phyloP scores from a whole-genome alignment of 2,329 filamentous ascomycete genomes.

The Trichoderma pleuroti region DNA sequence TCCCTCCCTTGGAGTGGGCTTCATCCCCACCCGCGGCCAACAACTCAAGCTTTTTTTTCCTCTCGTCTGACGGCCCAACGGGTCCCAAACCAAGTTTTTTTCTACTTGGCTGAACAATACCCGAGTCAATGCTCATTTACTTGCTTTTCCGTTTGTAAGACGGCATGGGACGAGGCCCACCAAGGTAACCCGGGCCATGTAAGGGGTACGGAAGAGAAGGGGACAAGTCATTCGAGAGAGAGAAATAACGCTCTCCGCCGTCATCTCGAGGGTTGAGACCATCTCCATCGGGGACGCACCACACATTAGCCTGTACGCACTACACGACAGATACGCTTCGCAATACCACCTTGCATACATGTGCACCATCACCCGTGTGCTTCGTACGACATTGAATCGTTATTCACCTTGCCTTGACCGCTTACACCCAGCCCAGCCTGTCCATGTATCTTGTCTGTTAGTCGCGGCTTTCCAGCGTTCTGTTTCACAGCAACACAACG shows the following conservation, averaged over 20 bases:
- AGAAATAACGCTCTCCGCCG: not conserved
- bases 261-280: not conserved
- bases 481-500: not conserved
- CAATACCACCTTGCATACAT: not conserved
- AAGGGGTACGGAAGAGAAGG: not conserved
- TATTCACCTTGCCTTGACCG: not conserved
- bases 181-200: not conserved
- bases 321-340: not conserved
- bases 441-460: not conserved
- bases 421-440: not conserved
- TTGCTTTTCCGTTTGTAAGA: not conserved
- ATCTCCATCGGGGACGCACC: not conserved
- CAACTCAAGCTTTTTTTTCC: not conserved
- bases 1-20: not conserved
- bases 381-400: not conserved
- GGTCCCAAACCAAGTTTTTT: not conserved
- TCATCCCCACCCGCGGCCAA: not conserved
- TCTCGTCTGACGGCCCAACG: not conserved
- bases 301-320: not conserved
- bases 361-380: not conserved
- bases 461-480: not conserved
- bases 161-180: conserved; percentile 9
- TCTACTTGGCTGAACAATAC: conserved; percentile 7
- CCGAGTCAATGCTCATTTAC: conserved; percentile 10
- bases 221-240: not conserved